Evolutionary conservation across 176 grass and related monocot species (phyloP).

Genomic region (Rhynchospora pubera): DNA sequence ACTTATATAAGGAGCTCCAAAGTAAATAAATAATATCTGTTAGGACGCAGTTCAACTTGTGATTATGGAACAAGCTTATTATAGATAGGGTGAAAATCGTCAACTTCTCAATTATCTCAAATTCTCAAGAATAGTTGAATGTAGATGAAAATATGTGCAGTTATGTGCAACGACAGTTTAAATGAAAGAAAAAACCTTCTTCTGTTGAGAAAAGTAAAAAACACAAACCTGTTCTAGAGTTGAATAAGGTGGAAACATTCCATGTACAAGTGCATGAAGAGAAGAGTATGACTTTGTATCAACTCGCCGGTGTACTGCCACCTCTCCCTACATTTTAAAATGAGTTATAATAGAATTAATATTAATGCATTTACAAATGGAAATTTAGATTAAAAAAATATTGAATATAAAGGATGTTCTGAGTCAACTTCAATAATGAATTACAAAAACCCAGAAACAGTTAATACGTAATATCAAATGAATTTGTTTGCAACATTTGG

Average conservation of each 20-base stretch:
- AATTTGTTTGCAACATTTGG: background rate
- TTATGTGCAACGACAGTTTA: background rate
- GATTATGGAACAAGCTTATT: background rate
- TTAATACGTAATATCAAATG: background rate
- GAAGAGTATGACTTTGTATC: constrained; percentile 89
- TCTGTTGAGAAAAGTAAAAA: background rate
- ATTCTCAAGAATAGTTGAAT: background rate
- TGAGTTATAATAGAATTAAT: background rate
- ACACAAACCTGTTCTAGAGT: constrained; percentile 56
- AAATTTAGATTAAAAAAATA: background rate
- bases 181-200: constrained; percentile 6
- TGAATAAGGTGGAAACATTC: constrained; percentile 82
- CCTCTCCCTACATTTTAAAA: constrained; percentile 55
- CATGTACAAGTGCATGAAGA: constrained; percentile 76
- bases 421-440: background rate
- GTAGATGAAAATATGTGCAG: background rate
- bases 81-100: background rate
- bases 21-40: background rate
- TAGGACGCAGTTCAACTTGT: background rate
- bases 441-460: background rate
- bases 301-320: constrained; percentile 73
- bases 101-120: background rate
- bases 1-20: background rate
- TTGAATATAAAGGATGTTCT: background rate
- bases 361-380: background rate